These are phyloP conservation scores for Mycogone perniciosa DNA, from an alignment of 2,329 filamentous ascomycete species.

Conservation along the genomic window DNA sequence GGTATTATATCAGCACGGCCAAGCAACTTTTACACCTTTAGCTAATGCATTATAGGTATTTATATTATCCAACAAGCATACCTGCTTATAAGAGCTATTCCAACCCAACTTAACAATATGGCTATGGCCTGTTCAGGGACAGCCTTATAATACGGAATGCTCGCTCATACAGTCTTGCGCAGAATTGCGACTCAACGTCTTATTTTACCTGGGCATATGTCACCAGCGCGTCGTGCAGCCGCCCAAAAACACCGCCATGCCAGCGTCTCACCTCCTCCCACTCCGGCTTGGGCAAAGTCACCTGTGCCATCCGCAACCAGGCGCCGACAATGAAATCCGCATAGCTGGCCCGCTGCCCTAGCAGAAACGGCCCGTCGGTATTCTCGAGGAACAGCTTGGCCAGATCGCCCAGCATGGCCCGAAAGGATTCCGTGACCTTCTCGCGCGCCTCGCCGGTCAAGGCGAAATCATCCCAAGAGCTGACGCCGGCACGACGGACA, in stretches of 20 bases:
- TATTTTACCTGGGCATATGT: slow-evolving; percentile 28
- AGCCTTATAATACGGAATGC: neutral
- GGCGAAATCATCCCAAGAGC: slow-evolving; percentile 38
- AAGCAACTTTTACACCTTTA: too few species aligned
- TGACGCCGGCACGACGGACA: slow-evolving; percentile 37
- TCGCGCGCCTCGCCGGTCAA: slow-evolving; percentile 33
- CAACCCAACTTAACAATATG: too few species aligned
- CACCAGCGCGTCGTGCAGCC: slow-evolving; percentile 41
- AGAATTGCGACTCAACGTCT: neutral
- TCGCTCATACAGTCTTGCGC: neutral
- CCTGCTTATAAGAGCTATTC: too few species aligned
- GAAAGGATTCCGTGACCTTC: slow-evolving; percentile 34
- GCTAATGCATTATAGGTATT: too few species aligned
- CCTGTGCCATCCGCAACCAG: slow-evolving; percentile 44
- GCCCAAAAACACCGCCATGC: slow-evolving; percentile 45
- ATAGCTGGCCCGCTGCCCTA: slow-evolving; percentile 40
- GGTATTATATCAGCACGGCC: too few species aligned
- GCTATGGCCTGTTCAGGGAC: neutral
- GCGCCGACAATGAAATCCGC: slow-evolving; percentile 52
- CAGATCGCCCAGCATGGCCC: slow-evolving; percentile 34
- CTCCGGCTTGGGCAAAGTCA: slow-evolving; percentile 36
- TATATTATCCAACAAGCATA: too few species aligned
- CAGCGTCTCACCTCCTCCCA: slow-evolving; percentile 42
- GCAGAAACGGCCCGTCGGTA: slow-evolving; percentile 40
- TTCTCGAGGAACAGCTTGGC: slow-evolving; percentile 35